These are phyloP conservation scores for Neostapfia colusana DNA, from an alignment of 176 grass and related monocot species.

Conservation along the genomic window DNA sequence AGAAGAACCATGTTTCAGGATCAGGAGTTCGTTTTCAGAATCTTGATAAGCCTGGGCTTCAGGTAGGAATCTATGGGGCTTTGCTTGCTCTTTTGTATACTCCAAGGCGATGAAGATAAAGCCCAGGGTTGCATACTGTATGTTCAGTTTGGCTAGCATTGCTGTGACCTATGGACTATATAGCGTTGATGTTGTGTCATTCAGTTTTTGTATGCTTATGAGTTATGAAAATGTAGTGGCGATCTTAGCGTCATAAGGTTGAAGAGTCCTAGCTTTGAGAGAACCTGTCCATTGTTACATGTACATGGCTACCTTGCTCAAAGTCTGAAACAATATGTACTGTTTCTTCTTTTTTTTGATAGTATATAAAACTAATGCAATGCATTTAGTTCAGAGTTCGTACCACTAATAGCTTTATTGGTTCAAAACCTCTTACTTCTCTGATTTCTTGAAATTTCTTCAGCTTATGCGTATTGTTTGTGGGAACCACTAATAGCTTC, in stretches of 20 bases:
- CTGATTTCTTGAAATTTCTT: too few relatives aligned
- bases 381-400: too few relatives aligned
- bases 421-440: too few relatives aligned
- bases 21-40: constrained; percentile 21
- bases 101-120: constrained; percentile 31
- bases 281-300: not conserved
- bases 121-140: constrained; percentile 3
- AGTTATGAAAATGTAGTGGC: constrained; percentile 1
- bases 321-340: not conserved
- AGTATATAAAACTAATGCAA: too few relatives aligned
- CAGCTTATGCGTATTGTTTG: too few relatives aligned
- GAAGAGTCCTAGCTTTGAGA: constrained; percentile 3
- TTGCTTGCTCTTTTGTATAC: constrained; percentile 19
- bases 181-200: not conserved
- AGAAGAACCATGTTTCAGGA: constrained; percentile 26
- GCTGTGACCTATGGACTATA: constrained; percentile 7
- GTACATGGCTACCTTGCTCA: not conserved
- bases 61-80: constrained; percentile 34
- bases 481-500: too few relatives aligned
- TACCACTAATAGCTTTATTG: too few relatives aligned
- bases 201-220: constrained; percentile 22
- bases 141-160: constrained; percentile 23
- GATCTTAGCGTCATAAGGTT: not conserved
- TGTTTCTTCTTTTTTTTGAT: too few relatives aligned
- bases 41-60: constrained; percentile 9